Evolutionary conservation across 768 basidiomycete species (phyloP).

Genomic region (Lactifluus rugatus): DNA sequence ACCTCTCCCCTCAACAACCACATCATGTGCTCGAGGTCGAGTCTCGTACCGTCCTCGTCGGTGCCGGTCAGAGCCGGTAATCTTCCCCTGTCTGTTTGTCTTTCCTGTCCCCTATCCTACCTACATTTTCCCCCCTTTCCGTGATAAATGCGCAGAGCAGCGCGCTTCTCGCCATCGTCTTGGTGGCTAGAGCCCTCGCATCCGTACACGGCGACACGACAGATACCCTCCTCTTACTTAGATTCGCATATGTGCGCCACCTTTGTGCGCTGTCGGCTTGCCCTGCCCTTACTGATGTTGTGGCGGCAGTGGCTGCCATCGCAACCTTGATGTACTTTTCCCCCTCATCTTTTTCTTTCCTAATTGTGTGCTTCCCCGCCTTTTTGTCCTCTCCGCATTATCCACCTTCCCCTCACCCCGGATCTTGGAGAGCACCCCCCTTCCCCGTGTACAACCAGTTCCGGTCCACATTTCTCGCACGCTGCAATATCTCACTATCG

Average conservation of each 20-base stretch:
- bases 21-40: conserved; percentile 15
- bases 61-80: conserved; percentile 16
- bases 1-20: conserved; percentile 9
- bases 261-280: not conserved
- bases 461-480: conserved; percentile 2
- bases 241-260: conserved; percentile 3
- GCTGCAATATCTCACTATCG: conserved; percentile 10
- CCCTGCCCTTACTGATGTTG: not conserved
- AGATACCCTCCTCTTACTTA: conserved; percentile 11
- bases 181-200: not conserved
- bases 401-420: not conserved
- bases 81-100: too few species aligned
- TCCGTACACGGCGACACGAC: not conserved
- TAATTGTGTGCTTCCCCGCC: not conserved
- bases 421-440: conserved; percentile 5
- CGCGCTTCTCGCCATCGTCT: not conserved
- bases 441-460: not conserved
- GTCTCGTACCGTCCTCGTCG: conserved; percentile 16
- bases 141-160: not conserved
- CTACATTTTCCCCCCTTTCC: too few species aligned
- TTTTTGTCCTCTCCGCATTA: not conserved
- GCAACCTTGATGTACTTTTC: conserved; percentile 3
- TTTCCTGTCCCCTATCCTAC: not conserved
- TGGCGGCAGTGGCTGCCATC: conserved; percentile 1
- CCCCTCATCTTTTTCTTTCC: not conserved